Evolutionary conservation across 345 rosid species (phyloP).

Genomic region (Conringia planisiliqua): DNA sequence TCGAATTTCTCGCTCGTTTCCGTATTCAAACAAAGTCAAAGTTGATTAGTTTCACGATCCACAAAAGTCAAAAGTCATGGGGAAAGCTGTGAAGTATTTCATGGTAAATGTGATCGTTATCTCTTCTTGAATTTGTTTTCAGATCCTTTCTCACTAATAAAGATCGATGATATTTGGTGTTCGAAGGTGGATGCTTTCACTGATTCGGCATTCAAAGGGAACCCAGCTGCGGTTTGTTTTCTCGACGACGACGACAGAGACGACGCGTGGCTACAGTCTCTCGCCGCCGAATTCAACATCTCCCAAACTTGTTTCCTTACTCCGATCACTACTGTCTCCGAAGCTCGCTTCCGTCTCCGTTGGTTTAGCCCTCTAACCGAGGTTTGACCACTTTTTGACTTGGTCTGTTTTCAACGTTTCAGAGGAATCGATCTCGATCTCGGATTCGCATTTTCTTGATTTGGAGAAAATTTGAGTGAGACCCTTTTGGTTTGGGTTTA

Average conservation of each 20-base stretch:
- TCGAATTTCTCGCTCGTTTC: too few relatives aligned
- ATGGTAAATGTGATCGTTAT: conserved; percentile 26
- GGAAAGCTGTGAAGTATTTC: conserved; percentile 45
- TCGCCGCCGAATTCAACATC: conserved; percentile 58
- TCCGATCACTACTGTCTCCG: conserved; percentile 7
- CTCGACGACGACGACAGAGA: conserved; percentile 55
- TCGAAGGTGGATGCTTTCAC: conserved; percentile 72
- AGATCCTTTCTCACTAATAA: neutral
- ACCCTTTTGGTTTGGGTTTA: neutral
- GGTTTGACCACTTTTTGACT: conserved; percentile 19
- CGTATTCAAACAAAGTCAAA: too few relatives aligned
- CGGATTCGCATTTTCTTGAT: neutral
- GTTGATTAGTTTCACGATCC: too few relatives aligned
- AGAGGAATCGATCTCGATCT: too few relatives aligned
- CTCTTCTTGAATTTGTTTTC: too few relatives aligned
- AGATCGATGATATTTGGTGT: neutral
- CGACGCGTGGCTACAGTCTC: conserved; percentile 64
- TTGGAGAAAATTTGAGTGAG: neutral
- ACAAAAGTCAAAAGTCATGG: neutral
- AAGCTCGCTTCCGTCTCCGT: conserved; percentile 47
- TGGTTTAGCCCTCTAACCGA: conserved; percentile 63
- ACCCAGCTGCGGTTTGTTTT: conserved; percentile 85
- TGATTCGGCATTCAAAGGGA: conserved; percentile 72
- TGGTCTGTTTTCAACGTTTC: neutral
- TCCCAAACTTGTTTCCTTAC: conserved; percentile 52